Evolutionary conservation across 2,329 filamentous ascomycete genomes (phyloP), one percentile per base, ranked within the genome.

Genomic region (Zasmidium citrigriseum): DNA sequence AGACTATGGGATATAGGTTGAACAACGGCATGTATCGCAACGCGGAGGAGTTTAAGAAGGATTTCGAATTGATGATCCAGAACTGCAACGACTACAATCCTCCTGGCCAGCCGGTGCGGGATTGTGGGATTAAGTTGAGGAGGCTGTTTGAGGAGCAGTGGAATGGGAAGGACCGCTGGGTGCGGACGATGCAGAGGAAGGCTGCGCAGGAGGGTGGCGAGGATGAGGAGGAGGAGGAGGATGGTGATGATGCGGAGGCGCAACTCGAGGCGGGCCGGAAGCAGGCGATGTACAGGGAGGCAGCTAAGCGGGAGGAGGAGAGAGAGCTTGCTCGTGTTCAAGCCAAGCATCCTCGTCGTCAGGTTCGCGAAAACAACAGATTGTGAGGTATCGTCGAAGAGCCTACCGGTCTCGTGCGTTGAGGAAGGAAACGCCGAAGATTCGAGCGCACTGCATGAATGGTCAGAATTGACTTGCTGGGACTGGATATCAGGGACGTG

Each of bases 1-100:
- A 27, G 11, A 51, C 48, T 10, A 51, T 51, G 48, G 24, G 24
- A 14, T 2, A 14, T 9, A 51, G 38, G 25, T 18, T 51, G 3
- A 21, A 21, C 5, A 10, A 21, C 7, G 25, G 48, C 27, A 21
- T 20, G 25, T 51, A 38, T 18, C 29, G 23, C 5, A 20, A 12
- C 14, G 24, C 48, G n/a, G 48, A 51, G 25, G 48, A 51, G n/a
- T 27, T 38, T 18, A 51, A 51, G 25, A 34, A 27, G 25, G 48
- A 51, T 51, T 38, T 51, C 48, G 48, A 51, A 14, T 18, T 51
- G 22, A 51, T 51, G 48, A 51, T 51, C 21, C 7, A 22, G 18
- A 51, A 51, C 14, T 51, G 48, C 7, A 20, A 34, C 5, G 23
- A 34, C 7, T 51, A 34, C 25, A 51, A 51, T 11, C 48, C 48